phyloP scores from a whole-genome alignment of 2,329 filamentous ascomycete species.

The Hypomyces rosellus region DNA sequence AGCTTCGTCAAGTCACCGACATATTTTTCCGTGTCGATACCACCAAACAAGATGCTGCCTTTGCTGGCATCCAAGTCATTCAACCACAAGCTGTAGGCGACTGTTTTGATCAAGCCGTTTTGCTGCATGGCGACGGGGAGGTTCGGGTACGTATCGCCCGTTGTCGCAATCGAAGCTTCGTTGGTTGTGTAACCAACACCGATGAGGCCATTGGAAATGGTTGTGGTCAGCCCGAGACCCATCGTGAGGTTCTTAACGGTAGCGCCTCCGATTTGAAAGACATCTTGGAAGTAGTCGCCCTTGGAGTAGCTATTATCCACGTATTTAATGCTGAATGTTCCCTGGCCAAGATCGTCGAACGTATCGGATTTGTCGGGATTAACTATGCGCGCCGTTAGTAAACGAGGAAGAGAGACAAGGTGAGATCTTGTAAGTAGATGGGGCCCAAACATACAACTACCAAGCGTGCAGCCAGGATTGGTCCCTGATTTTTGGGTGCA shows the following conservation, averaged over 20 bases:
- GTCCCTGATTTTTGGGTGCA: constrained; percentile 27
- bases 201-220: constrained; percentile 51
- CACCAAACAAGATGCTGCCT: constrained; percentile 71
- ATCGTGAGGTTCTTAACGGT: constrained; percentile 50
- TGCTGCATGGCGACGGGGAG: constrained; percentile 59
- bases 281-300: constrained; percentile 55
- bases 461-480: constrained; percentile 32
- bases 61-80: constrained; percentile 54
- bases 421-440: not conserved
- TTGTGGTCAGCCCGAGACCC: constrained; percentile 49
- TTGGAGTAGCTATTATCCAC: constrained; percentile 51
- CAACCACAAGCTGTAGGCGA: constrained; percentile 67
- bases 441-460: constrained; percentile 37
- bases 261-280: constrained; percentile 47
- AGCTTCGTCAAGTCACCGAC: constrained; percentile 55
- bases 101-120: constrained; percentile 56
- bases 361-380: constrained; percentile 39
- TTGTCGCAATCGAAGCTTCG: constrained; percentile 35
- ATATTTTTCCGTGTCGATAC: constrained; percentile 73
- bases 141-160: constrained; percentile 42
- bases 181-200: constrained; percentile 55
- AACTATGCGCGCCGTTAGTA: constrained; percentile 31
- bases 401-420: not conserved
- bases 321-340: constrained; percentile 53
- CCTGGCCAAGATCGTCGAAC: constrained; percentile 35